Base-by-base conservation (phyloP, 768 basidiomycete species). In the Xanthoconium purpureum region DNA sequence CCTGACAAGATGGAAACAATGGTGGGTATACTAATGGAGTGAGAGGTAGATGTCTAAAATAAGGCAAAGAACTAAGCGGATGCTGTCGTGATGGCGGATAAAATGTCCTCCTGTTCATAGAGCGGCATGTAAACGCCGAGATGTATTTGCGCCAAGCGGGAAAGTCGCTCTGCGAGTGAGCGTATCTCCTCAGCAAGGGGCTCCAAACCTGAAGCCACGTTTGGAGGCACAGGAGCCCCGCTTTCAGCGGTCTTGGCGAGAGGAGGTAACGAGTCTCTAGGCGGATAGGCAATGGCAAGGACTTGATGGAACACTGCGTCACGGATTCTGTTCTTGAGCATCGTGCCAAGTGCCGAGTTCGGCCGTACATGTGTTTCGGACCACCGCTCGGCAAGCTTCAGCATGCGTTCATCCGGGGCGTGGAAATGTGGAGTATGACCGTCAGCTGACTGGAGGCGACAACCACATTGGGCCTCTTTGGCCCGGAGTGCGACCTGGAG, bases 401-500 rank as follows among this genome's bases (percentile, higher is more conserved):
- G 73, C 46, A 82, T 72, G 32, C 75, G 75, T 54, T 77, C 74
- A 57, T 84, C 80, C n/a, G 81, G 86, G 33, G 60, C 61, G 52
- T 69, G 62, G 36, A 50, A 36, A 51, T 45, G 63, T 42, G 57
- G 49, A 45, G 64, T 67, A 45, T 69, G 70, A 38, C 64, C 52
- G 46, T 61, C 69, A 35, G 50, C 18, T 42, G 72, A 58, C n/a
- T 69, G 63, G 36, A 69, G 64, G 43, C 58, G 33, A 14, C 67
- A 71, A 40, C 61, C 47, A 17, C 60, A 54, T 57, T 65, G 59
- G 15, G 77, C 73, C 57, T 82, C 79, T 45, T 77, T 79, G 20
- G 88, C 89, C 42, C 88, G 83, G 67, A 80, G 81, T 6, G 88
- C 87, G 47, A 94, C 75, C 68, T 94, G 92, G 49, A 94, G 73